Evolutionary conservation across 257 asterid genomes (phyloP), one percentile per base, ranked within the genome.

Genomic region (Rauvolfia tetraphylla): DNA sequence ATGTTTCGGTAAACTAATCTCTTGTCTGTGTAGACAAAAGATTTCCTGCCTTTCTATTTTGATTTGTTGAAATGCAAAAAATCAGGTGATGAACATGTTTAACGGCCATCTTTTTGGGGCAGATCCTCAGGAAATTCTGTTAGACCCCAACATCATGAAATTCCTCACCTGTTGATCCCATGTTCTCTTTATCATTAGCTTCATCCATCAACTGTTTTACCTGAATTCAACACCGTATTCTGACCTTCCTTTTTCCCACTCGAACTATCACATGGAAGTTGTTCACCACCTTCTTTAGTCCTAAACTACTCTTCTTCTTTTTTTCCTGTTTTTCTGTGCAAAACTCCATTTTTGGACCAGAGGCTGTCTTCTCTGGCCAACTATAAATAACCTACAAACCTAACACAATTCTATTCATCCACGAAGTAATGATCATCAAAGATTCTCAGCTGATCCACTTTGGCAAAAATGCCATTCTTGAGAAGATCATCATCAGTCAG

Each of bases 91-190:
- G 3, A 20, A 5, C 61, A 62, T 34, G 36, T 59, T 38, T 27
- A 59, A 29, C 48, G 7, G 25, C 54, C 79, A 75, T 33, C 65
- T 23, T 65, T 75, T 65, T 48, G 36, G 4, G 73, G 54, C 79
- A 49, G 36, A 65, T 65, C 3, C 3, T 49, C 7, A n/a, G 63
- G 66, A 65, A 75, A 75, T 38, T 75, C 53, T 22, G 74, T 66
- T 76, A n/a, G 9, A n/a, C 39, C n/a, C 73, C 29, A 34, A 22
- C 53, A 33, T 49, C 51, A 66, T 66, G 29, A 36, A 66, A 18
- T 66, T 36, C 27, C 74, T 36, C 72, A 46, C 17, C 44, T 38
- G 10, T 4, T 11, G 10, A 46, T 3, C 29, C 41, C 68, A 58
- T 9, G 46, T 59, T 34, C n/a, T 29, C 20, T 74, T 5, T 42